A percentile compares a stretch with the other conserved stretches of the same genome.
Conservation (phyloP, 78 protist genomes). For the Guillardia theta region DNA sequence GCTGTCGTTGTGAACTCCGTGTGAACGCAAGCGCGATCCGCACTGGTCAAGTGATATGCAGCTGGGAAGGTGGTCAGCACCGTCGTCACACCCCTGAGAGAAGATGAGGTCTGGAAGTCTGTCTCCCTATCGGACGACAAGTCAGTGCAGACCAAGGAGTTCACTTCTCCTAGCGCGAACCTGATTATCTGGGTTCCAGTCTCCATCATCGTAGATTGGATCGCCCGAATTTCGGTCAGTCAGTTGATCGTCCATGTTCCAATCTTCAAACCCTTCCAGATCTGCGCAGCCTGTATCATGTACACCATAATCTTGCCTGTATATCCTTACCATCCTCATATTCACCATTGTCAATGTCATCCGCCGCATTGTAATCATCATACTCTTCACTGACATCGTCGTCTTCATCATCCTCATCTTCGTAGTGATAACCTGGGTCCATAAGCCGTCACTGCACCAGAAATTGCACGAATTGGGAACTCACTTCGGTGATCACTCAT, state of each 20-base stretch:
- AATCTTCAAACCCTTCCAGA: neutral
- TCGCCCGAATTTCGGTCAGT: neutral
- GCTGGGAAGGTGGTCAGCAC: neutral
- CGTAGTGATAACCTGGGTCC: neutral
- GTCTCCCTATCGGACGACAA: neutral
- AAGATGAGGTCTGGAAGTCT: constrained; percentile 3
- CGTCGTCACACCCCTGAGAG: constrained; percentile 24
- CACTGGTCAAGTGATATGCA: constrained; percentile 1
- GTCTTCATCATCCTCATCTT: neutral
- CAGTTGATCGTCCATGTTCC: neutral
- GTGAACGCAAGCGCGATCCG: neutral
- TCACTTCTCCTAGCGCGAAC: no score
- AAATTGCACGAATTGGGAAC: no score
- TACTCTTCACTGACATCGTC: neutral
- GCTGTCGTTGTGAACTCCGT: neutral
- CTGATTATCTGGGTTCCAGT: neutral
- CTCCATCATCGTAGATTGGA: neutral
- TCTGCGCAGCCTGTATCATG: neutral
- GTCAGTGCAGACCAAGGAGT: neutral
- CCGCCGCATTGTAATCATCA: neutral
- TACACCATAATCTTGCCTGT: no score
- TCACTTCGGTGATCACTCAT: no score
- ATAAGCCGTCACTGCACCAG: no score
- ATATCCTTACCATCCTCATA: neutral
- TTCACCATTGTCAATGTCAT: neutral